phyloP scores from a whole-genome alignment of 2,329 filamentous ascomycete genomes.

The Pleoardoris graminearum region DNA sequence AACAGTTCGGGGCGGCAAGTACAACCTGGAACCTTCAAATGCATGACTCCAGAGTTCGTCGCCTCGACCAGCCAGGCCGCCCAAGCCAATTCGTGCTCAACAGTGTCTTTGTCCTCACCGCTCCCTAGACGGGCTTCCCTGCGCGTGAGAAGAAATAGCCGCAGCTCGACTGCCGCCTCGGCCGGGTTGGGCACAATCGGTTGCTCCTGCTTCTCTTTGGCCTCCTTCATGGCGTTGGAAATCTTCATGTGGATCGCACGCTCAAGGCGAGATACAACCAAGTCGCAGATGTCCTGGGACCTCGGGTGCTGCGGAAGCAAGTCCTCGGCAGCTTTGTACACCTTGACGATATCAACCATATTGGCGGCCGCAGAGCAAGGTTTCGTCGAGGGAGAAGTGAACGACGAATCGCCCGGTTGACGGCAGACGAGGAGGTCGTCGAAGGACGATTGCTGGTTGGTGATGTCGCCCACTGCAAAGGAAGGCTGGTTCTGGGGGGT shows the following conservation, averaged over 20 bases:
- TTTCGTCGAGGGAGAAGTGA: constrained; percentile 18
- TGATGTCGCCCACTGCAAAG: background rate
- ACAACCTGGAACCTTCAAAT: constrained; percentile 31
- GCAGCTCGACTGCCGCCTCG: constrained; percentile 21
- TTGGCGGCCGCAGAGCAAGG: constrained; percentile 31
- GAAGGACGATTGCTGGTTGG: constrained; percentile 20
- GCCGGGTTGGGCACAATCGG: constrained; percentile 1
- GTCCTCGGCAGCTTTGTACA: constrained; percentile 20
- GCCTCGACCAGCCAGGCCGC: constrained; percentile 34
- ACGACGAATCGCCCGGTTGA: constrained; percentile 23
- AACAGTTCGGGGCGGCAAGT: constrained; percentile 23
- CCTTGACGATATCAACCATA: constrained; percentile 21
- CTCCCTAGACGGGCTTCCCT: constrained; percentile 24
- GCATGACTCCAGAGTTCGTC: constrained; percentile 30
- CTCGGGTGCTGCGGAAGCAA: constrained; percentile 23
- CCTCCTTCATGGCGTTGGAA: background rate
- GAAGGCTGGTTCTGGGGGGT: background rate
- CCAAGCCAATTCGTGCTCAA: constrained; percentile 38
- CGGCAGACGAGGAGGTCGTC: constrained; percentile 29
- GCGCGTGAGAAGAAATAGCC: constrained; percentile 19
- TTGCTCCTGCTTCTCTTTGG: background rate
- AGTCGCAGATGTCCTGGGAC: constrained; percentile 20
- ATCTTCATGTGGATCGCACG: constrained; percentile 23
- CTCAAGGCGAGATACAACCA: constrained; percentile 25
- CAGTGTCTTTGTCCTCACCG: constrained; percentile 23